Conservation (phyloP, 2,329 filamentous ascomycete genomes). For the Paraphaeosphaeria minitans region DNA sequence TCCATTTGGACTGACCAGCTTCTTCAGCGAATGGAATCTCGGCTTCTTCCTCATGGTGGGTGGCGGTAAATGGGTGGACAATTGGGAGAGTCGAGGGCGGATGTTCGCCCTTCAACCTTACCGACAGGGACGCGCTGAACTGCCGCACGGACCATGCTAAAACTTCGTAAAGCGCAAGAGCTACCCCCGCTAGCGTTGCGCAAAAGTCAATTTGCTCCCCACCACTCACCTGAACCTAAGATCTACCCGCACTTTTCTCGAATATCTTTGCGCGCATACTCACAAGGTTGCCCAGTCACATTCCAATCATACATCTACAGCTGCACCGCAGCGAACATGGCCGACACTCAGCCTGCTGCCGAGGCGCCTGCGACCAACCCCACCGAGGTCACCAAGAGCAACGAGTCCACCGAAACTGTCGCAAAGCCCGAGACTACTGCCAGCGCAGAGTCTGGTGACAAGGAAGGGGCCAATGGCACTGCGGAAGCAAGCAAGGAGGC, state of each 20-base stretch:
- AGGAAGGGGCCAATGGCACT: conserved; percentile 17
- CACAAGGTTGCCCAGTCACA: not conserved
- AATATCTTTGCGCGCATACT: not conserved
- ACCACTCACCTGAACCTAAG: conserved; percentile 5
- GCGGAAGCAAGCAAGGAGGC: conserved; percentile 25
- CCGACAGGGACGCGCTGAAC: not conserved
- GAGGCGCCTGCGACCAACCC: conserved; percentile 26
- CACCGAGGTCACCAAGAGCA: conserved; percentile 22
- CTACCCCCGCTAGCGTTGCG: conserved; percentile 19
- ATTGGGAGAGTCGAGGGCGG: conserved; percentile 7
- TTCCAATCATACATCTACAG: conserved; percentile 16
- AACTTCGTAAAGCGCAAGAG: conserved; percentile 11
- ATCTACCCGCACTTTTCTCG: not conserved
- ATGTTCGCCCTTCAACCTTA: not conserved
- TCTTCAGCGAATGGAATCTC: conserved; percentile 70
- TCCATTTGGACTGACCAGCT: conserved; percentile 60
- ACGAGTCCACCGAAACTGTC: conserved; percentile 10
- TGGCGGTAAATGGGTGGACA: conserved; percentile 19
- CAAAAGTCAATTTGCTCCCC: conserved; percentile 16
- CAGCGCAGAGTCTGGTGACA: conserved; percentile 18
- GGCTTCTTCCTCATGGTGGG: conserved; percentile 52
- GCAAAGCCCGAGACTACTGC: conserved; percentile 4
- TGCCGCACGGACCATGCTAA: conserved; percentile 1
- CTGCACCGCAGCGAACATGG: conserved; percentile 22
- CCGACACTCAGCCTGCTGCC: conserved; percentile 25